Evolutionary conservation across 1,284 basidiomycete genomes (phyloP), one percentile per base, ranked within the genome.

Genomic region (Ustilago loliicola): DNA sequence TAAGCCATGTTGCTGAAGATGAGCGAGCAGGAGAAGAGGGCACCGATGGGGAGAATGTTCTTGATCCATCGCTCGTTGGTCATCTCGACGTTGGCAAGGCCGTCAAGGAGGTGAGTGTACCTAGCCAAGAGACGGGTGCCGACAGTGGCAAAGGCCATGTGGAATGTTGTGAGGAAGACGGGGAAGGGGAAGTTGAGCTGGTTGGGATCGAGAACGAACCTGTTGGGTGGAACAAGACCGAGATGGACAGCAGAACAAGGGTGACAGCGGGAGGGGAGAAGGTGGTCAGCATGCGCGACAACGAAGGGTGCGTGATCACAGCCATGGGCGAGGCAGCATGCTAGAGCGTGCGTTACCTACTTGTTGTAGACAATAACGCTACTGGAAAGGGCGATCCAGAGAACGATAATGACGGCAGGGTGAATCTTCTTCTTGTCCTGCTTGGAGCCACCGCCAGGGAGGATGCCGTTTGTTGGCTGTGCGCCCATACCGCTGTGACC

Each of bases 1-100:
- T 98, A 98, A 17, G 96, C 95, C 63, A 94, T 95, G 88, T 98
- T 98, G 88, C 92, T 93, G 65, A 96, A 89, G 82, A 98, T 95
- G 70, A 98, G 91, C 76, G 92, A 94, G 27, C 92, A 95, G 23
- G 93, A 94, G 89, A 98, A 97, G 73, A 98, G 91, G 40, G 95
- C 85, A 30, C 95, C 95, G 77, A 98, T 96, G 50, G 96, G 96
- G 10, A 98, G 90, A 80, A 98, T 98, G 54, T 94, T 95, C 77
- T 91, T 91, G 68, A 78, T 66, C 79, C 79, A 83, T 80, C 87
- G 62, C 54, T 87, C 87, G 83, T 80, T 88, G 82, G 92, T 92
- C 89, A 98, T 92, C 83, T 92, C 91, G 25, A 86, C 84, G 81
- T 97, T 94, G 84, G 93, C 93, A 19, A 91, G 91, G 55, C 93